Conservation (phyloP, 148 eudicot species). For the Cornus suecica region DNA sequence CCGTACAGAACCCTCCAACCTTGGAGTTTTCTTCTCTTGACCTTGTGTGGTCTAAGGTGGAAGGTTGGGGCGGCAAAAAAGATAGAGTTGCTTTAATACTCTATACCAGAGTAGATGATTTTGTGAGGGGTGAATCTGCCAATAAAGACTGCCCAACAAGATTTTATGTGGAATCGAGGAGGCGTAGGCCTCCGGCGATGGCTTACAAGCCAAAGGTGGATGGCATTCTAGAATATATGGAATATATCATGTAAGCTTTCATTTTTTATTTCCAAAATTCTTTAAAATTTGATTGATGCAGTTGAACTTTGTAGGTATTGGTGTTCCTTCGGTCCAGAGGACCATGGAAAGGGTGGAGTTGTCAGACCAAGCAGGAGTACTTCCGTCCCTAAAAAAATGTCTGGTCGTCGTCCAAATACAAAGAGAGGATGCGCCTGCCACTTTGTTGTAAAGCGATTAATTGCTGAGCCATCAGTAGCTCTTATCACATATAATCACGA, state of each 20-base stretch:
- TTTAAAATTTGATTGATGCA: not conserved
- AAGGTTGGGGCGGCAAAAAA: slow-evolving; percentile 76
- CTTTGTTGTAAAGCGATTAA: slow-evolving; percentile 87
- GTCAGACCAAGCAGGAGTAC: slow-evolving; percentile 88
- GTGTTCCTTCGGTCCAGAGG: slow-evolving; percentile 99
- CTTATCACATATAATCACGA: slow-evolving; percentile 83
- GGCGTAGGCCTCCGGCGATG: slow-evolving; percentile 48
- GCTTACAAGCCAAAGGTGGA: slow-evolving; percentile 85
- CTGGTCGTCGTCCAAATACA: slow-evolving; percentile 86
- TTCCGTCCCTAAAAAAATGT: slow-evolving; percentile 61
- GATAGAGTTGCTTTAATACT: slow-evolving; percentile 89
- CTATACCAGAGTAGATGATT: slow-evolving; percentile 85
- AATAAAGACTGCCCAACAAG: slow-evolving; percentile 85
- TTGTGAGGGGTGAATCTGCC: slow-evolving; percentile 83
- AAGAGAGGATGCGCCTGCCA: slow-evolving; percentile 97
- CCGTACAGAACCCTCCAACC: slow-evolving; percentile 89
- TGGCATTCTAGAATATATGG: slow-evolving; percentile 88
- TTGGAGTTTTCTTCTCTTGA: slow-evolving; percentile 75
- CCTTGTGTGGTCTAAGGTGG: slow-evolving; percentile 86
- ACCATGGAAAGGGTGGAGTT: slow-evolving; percentile 80
- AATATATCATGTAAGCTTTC: slow-evolving; percentile 76
- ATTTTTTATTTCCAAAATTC: not conserved
- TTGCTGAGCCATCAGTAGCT: slow-evolving; percentile 81
- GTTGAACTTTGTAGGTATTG: slow-evolving; percentile 59
- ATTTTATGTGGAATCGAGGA: slow-evolving; percentile 93